phyloP scores from a whole-genome alignment of 1,284 basidiomycete genomes.

The Malassezia sp. region DNA sequence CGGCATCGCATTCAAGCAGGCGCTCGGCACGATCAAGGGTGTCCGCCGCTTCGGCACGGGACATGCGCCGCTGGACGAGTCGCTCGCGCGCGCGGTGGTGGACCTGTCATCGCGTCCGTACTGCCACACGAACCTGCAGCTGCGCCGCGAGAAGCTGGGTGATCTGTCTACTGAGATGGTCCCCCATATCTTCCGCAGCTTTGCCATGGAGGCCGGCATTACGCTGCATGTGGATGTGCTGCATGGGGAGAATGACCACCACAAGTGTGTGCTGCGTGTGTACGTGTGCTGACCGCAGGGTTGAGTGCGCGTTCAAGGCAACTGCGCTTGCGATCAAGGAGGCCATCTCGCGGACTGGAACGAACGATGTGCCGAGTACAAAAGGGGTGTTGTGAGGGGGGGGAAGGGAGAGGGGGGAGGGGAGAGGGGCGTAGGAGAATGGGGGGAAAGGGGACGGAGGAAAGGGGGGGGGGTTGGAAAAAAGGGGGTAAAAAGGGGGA shows the following conservation, averaged over 20 bases:
- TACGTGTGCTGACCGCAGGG: too few relatives aligned
- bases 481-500: too few relatives aligned
- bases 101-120: conserved; percentile 95
- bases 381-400: conserved; percentile 63
- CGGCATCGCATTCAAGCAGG: conserved; percentile 87
- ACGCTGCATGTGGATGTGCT: conserved; percentile 88
- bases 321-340: conserved; percentile 86
- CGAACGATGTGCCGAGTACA: conserved; percentile 85
- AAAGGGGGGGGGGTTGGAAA: too few relatives aligned
- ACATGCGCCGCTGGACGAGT: conserved; percentile 88
- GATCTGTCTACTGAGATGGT: conserved; percentile 84
- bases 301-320: conserved; percentile 96
- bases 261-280: too few relatives aligned
- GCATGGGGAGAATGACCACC: conserved; percentile 92
- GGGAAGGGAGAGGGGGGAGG: too few relatives aligned
- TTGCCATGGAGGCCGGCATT: conserved; percentile 77
- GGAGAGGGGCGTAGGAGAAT: too few relatives aligned
- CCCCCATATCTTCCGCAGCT: conserved; percentile 83
- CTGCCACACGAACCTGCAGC: conserved; percentile 71
- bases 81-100: conserved; percentile 79
- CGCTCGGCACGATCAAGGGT: conserved; percentile 82
- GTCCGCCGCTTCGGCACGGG: conserved; percentile 92
- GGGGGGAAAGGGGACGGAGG: too few relatives aligned
- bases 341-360: conserved; percentile 78
- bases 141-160: conserved; percentile 86